Evolutionary conservation across 768 basidiomycete genomes (phyloP).

Genomic region (Suillus subaureus): DNA sequence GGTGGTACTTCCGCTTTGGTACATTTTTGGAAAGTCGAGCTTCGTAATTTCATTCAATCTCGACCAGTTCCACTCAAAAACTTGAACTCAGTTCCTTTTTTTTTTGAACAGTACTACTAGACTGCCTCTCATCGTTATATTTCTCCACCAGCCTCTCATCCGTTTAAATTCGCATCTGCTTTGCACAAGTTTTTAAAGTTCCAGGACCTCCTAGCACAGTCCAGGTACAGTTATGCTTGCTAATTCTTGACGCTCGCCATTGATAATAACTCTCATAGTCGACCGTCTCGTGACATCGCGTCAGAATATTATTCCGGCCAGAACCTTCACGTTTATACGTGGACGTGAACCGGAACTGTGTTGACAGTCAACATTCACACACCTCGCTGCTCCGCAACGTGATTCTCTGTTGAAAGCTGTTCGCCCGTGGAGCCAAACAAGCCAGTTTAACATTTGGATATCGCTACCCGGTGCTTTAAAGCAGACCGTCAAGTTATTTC

Average conservation of each 20-base stretch:
- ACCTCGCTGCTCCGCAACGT: constrained; percentile 4
- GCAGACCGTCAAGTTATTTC: neutral
- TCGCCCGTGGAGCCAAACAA: constrained; percentile 1
- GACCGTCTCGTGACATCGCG: constrained; percentile 5
- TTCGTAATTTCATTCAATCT: constrained; percentile 39
- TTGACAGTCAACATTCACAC: constrained; percentile 9
- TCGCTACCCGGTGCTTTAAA: neutral
- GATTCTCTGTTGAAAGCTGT: neutral
- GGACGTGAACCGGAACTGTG: constrained; percentile 1
- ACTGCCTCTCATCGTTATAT: neutral
- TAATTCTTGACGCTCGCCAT: neutral
- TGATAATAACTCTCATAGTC: neutral
- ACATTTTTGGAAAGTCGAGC: constrained; percentile 23
- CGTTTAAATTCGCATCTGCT: neutral
- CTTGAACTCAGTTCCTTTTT: constrained; percentile 5
- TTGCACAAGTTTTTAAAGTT: neutral
- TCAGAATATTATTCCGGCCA: neutral
- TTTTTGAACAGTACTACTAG: neutral
- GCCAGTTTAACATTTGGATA: neutral
- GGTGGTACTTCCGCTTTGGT: constrained; percentile 27
- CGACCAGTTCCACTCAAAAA: constrained; percentile 34
- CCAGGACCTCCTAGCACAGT: neutral
- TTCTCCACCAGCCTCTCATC: neutral
- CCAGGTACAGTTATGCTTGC: neutral
- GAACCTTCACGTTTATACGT: constrained; percentile 4